These are phyloP conservation scores for Xenosphaeropsis pyriputrescens DNA, from an alignment of 2,329 filamentous ascomycete species.

Conservation along the genomic window DNA sequence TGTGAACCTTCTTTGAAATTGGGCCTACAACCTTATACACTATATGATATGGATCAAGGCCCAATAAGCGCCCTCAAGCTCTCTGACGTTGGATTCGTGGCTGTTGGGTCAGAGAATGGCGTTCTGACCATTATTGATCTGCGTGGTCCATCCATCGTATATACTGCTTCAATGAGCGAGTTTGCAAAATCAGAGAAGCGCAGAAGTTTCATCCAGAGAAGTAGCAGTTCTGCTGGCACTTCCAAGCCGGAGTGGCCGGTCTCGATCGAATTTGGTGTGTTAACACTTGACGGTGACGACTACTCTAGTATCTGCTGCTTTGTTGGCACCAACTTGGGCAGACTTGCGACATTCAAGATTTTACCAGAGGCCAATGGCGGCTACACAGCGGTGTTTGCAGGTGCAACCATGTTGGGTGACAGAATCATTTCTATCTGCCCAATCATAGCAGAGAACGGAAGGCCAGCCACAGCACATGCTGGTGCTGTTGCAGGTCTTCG, in stretches of 20 bases:
- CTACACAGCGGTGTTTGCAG: constrained; percentile 61
- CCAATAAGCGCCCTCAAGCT: constrained; percentile 66
- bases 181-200: constrained; percentile 66
- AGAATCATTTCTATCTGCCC: constrained; percentile 64
- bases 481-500: constrained; percentile 61
- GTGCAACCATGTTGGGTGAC: constrained; percentile 51
- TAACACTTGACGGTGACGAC: constrained; percentile 85
- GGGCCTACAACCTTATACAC: constrained; percentile 63
- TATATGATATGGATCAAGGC: constrained; percentile 76
- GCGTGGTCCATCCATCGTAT: constrained; percentile 74
- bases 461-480: constrained; percentile 61
- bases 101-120: constrained; percentile 72
- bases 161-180: constrained; percentile 56
- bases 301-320: constrained; percentile 93
- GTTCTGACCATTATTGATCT: constrained; percentile 74
- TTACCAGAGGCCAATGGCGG: constrained; percentile 54
- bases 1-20: constrained; percentile 62
- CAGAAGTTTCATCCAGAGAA: constrained; percentile 51
- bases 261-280: constrained; percentile 76
- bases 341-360: constrained; percentile 80
- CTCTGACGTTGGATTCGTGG: constrained; percentile 89
- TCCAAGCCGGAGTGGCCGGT: constrained; percentile 59
- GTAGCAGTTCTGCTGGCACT: constrained; percentile 30
- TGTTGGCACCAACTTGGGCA: constrained; percentile 74
- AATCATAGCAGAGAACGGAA: constrained; percentile 65